phyloP scores from a whole-genome alignment of 108 stramenopile species.

The Pseudonitzschia pungens region DNA sequence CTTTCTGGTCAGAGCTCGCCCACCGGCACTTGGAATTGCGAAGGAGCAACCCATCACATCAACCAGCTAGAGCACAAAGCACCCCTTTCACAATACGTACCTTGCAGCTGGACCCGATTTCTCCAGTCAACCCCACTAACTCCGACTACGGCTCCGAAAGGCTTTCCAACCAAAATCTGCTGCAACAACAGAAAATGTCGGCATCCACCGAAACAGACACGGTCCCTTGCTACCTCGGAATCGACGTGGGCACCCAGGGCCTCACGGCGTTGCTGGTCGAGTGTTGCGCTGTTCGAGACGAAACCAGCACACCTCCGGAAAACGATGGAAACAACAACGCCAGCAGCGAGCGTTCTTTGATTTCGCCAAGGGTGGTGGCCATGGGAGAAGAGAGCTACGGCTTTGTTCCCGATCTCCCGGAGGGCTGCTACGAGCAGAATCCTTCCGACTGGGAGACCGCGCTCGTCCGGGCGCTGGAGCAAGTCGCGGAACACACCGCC shows the following conservation, averaged over 20 bases:
- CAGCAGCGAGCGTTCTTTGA: background rate
- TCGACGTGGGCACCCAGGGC: conserved; percentile 57
- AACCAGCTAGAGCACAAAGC: no score
- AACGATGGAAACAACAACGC: background rate
- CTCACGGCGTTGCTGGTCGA: conserved; percentile 38
- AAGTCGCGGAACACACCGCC: conserved; percentile 7
- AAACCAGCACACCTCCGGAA: no score
- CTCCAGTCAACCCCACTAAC: no score
- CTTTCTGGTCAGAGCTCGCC: no score
- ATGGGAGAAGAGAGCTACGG: conserved; percentile 37
- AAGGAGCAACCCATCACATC: no score
- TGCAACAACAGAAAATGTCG: conserved; percentile 1
- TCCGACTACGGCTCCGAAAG: no score
- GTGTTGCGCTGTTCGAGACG: no score
- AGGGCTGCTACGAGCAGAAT: conserved; percentile 46
- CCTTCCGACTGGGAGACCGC: conserved; percentile 43
- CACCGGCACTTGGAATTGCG: no score
- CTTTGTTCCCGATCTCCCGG: conserved; percentile 16
- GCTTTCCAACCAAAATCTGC: background rate
- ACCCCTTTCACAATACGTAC: no score
- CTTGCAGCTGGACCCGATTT: no score
- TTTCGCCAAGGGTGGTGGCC: conserved; percentile 23
- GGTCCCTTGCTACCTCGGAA: conserved; percentile 19
- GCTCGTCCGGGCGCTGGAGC: conserved; percentile 20
- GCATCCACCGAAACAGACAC: background rate